These are phyloP conservation scores for Benincasa hispida DNA, from an alignment of 306 rosid species.

Conservation along the genomic window DNA sequence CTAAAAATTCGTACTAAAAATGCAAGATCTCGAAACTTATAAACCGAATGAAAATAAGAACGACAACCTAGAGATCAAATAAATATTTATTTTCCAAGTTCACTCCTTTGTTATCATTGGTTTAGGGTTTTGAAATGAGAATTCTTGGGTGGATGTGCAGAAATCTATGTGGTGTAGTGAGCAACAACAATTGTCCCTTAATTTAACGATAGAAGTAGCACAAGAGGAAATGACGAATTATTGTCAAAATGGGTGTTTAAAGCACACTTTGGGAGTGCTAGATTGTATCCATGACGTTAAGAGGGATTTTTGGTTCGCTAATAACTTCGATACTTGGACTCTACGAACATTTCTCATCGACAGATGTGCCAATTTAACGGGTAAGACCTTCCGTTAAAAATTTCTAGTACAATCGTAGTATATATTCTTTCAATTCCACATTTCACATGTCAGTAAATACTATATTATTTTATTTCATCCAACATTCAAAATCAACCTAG, in stretches of 20 bases:
- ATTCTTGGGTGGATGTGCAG: background rate
- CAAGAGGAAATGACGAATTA: background rate
- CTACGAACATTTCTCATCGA: background rate
- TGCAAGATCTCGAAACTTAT: too few species aligned
- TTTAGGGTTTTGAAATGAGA: background rate
- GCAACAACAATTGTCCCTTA: background rate
- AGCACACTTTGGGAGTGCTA: background rate
- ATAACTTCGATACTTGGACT: background rate
- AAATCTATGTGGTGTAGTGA: background rate
- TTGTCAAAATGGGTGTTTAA: background rate
- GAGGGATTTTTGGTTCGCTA: slow-evolving; percentile 5
- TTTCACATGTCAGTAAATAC: too few species aligned
- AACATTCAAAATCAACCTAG: too few species aligned
- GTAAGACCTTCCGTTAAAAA: background rate
- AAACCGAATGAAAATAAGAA: too few species aligned
- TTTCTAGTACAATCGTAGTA: too few species aligned
- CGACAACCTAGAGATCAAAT: too few species aligned
- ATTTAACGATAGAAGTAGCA: background rate
- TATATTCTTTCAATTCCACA: too few species aligned
- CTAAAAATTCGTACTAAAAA: too few species aligned
- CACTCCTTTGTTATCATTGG: too few species aligned
- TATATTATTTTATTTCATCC: too few species aligned
- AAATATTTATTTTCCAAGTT: too few species aligned
- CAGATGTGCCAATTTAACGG: background rate
- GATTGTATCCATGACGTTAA: background rate